Evolutionary conservation across 306 rosid species (phyloP).

Genomic region (Prunus padus): DNA sequence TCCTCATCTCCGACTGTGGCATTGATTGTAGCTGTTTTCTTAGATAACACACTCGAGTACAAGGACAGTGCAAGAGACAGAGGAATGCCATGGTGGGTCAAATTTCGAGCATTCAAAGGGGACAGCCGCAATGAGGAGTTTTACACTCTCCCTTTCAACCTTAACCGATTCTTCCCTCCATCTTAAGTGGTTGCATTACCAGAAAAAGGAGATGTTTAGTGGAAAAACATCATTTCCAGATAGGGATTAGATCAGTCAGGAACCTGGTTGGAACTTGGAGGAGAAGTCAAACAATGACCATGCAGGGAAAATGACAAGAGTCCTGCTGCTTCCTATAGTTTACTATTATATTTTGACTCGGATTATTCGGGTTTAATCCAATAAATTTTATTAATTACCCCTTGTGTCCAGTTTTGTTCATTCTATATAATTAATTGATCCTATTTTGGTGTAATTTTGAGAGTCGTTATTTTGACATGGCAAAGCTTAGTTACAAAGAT

Average conservation of each 20-base stretch:
- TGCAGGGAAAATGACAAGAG: conserved; percentile 25
- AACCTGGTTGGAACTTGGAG: conserved; percentile 23
- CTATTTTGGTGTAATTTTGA: neutral
- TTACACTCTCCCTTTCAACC: conserved; percentile 98
- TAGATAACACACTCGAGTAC: conserved; percentile 95
- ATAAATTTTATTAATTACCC: conserved; percentile 12
- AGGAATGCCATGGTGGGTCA: conserved; percentile 99
- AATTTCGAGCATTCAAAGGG: conserved; percentile 81
- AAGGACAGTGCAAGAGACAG: conserved; percentile 83
- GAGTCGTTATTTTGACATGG: neutral
- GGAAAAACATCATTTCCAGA: conserved; percentile 77
- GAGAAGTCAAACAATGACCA: conserved; percentile 22
- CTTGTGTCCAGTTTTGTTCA: neutral
- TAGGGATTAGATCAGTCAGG: conserved; percentile 30
- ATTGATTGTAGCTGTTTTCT: conserved; percentile 73
- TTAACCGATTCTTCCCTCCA: conserved; percentile 92
- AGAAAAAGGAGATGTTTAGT: conserved; percentile 29
- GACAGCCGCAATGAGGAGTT: conserved; percentile 92
- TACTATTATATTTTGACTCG: conserved; percentile 32
- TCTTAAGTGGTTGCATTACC: conserved; percentile 36
- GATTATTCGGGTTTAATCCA: conserved; percentile 44
- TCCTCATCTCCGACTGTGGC: conserved; percentile 86
- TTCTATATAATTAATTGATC: neutral
- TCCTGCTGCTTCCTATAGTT: conserved; percentile 15
- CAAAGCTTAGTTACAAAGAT: too few relatives aligned